Evolutionary conservation across 2,329 filamentous ascomycete genomes (phyloP).

Genomic region (Colletotrichum spaethianum): DNA sequence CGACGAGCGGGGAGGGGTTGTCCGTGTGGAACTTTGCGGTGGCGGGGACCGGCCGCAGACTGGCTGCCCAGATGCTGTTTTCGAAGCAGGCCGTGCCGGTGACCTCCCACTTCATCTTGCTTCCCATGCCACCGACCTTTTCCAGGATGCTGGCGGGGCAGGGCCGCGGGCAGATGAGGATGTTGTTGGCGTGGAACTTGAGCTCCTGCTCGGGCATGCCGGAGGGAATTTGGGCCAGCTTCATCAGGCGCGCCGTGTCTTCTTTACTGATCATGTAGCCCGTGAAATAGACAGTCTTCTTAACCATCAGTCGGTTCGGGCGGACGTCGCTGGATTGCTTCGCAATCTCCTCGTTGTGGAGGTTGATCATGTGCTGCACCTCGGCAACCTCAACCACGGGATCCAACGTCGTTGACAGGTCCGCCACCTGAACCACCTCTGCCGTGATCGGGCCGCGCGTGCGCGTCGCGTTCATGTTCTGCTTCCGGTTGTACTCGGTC

Average conservation of each 20-base stretch:
- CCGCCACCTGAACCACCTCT: slow-evolving; percentile 89
- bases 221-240: slow-evolving; percentile 75
- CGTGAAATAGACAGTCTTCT: slow-evolving; percentile 91
- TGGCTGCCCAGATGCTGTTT: slow-evolving; percentile 89
- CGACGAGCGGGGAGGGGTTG: slow-evolving; percentile 82
- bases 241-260: slow-evolving; percentile 80
- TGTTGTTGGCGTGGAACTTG: slow-evolving; percentile 88
- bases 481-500: slow-evolving; percentile 77
- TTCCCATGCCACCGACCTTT: slow-evolving; percentile 89
- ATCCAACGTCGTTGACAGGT: slow-evolving; percentile 80
- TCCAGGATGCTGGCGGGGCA: slow-evolving; percentile 80
- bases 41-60: slow-evolving; percentile 79
- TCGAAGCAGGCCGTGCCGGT: slow-evolving; percentile 82
- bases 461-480: slow-evolving; percentile 56
- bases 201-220: slow-evolving; percentile 78
- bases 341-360: slow-evolving; percentile 78
- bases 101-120: slow-evolving; percentile 87
- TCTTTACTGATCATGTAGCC: slow-evolving; percentile 85
- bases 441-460: slow-evolving; percentile 77
- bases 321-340: slow-evolving; percentile 52
- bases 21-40: slow-evolving; percentile 82
- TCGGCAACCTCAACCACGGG: slow-evolving; percentile 85
- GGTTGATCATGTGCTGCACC: slow-evolving; percentile 90
- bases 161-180: slow-evolving; percentile 87
- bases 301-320: slow-evolving; percentile 75